Evolutionary conservation across 208 protist species (phyloP).

Genomic region (Trypanosoma boissoni): DNA sequence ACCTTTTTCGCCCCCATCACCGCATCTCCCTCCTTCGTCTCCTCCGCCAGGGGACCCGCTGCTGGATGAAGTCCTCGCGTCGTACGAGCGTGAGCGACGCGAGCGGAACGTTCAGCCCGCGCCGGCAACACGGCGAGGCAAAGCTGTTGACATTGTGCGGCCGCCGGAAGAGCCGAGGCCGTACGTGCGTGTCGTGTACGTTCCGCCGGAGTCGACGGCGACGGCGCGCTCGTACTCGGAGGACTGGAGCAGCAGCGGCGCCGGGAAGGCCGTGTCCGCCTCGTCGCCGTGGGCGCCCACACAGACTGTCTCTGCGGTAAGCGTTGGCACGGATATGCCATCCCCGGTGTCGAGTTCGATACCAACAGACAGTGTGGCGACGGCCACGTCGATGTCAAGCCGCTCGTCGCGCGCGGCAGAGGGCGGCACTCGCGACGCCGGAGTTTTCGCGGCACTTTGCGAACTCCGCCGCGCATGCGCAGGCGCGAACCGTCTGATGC

Average conservation of each 20-base stretch:
- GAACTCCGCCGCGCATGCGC: too few relatives aligned
- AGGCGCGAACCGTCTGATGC: too few relatives aligned
- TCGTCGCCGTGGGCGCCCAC: not conserved
- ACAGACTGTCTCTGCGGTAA: not conserved
- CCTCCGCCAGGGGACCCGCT: conserved; percentile 8
- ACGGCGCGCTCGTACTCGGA: conserved; percentile 15
- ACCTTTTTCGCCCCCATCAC: not conserved
- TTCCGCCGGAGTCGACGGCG: conserved; percentile 14
- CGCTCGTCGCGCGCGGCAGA: too few relatives aligned
- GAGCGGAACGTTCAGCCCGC: not conserved
- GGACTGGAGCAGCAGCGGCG: conserved; percentile 16
- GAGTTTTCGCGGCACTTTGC: too few relatives aligned
- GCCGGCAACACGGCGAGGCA: not conserved
- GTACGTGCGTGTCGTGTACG: conserved; percentile 49
- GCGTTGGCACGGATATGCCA: too few relatives aligned
- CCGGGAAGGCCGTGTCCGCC: too few relatives aligned
- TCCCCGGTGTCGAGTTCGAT: too few relatives aligned
- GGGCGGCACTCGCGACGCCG: too few relatives aligned
- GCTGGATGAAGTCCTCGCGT: conserved; percentile 42
- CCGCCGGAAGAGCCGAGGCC: conserved; percentile 39
- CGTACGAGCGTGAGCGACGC: conserved; percentile 44
- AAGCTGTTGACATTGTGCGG: not conserved
- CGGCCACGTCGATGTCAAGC: too few relatives aligned
- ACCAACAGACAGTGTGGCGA: too few relatives aligned
- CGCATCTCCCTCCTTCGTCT: not conserved